These are phyloP conservation scores for Pascua guehoae DNA, from an alignment of 1,284 basidiomycete genomes.

Conservation along the genomic window DNA sequence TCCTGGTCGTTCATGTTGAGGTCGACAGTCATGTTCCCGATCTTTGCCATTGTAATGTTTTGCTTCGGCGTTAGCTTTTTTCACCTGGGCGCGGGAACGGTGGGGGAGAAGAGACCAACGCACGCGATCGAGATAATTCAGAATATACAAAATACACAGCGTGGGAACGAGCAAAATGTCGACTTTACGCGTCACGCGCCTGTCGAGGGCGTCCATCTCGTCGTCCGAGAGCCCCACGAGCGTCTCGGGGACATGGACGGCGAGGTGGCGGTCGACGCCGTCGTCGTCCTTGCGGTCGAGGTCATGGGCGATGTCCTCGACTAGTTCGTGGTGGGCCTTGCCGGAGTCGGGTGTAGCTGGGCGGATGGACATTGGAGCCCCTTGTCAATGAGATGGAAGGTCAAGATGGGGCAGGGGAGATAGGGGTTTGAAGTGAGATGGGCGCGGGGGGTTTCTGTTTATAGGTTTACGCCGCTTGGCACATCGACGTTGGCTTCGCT, in stretches of 20 bases:
- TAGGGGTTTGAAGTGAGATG: too few species aligned
- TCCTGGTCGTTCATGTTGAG: constrained; percentile 19
- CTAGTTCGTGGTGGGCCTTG: too few species aligned
- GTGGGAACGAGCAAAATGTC: constrained; percentile 22
- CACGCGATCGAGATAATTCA: constrained; percentile 12
- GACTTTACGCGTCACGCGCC: constrained; percentile 20
- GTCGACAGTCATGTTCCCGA: constrained; percentile 19
- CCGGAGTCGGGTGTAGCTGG: too few species aligned
- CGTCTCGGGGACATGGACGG: constrained; percentile 25
- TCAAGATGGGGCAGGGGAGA: too few species aligned
- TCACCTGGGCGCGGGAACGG: too few species aligned
- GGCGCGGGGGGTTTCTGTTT: too few species aligned
- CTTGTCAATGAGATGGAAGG: too few species aligned
- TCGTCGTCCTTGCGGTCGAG: background rate
- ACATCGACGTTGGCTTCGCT: too few species aligned
- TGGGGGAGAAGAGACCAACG: too few species aligned
- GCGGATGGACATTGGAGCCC: too few species aligned
- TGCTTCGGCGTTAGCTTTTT: background rate
- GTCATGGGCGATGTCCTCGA: too few species aligned
- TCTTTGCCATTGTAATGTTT: constrained; percentile 20
- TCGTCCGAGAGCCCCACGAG: constrained; percentile 28
- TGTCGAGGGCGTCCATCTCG: constrained; percentile 31
- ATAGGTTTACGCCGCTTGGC: too few species aligned
- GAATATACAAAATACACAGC: constrained; percentile 8
- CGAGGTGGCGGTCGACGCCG: constrained; percentile 13